Base-by-base conservation (phyloP, 2,329 filamentous ascomycete species). In the Beauveria asiatica region DNA sequence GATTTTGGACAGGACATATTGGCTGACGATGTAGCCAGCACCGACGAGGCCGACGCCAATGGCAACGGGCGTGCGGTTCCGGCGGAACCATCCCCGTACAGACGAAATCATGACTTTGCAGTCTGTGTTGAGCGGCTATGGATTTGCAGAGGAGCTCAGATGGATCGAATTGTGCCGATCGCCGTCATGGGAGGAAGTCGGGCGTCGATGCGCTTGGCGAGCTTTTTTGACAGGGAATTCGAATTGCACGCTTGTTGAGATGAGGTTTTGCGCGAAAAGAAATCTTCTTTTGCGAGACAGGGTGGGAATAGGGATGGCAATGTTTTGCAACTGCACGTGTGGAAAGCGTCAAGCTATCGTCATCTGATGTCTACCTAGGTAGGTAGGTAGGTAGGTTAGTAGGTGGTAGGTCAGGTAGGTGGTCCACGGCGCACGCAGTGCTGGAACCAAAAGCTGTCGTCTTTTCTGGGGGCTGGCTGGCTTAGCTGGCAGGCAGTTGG, bases 1-100 rank as follows among this genome's bases (percentile, higher is more conserved):
- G 69, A 97, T 87, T 81, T 96, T 97, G 69, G 83, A 84, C 70
- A 97, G 75, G 66, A 96, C 85, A 86, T 97, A 99, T 74, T 96
- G 92, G 44, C 90, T 91, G 60, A 89, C 92, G 62, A 97, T 78
- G 75, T 99, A 99, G 66, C 92, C 92, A 57, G 89, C 90, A 66
- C 93, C 92, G 65, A 97, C 77, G 66, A 97, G 83, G 65, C 92
- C 92, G 62, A 90, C 85, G 65, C 92, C 92, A 70, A 99, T 83
- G 72, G 92, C 90, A 72, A 99, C 83, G 69, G 88, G 90, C 70
- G 89, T 94, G 73, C 91, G 86, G 78, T 99, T 96, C 76, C 91
- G 90, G 76, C 86, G 86, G 72, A 97, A 81, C 92, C 94, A 99
- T 79, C 86, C 88, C 78, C 90, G 88, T 69, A 90, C 89, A 67